These are phyloP conservation scores for Astraeus odoratus DNA, from an alignment of 768 basidiomycete species.

Conservation along the genomic window DNA sequence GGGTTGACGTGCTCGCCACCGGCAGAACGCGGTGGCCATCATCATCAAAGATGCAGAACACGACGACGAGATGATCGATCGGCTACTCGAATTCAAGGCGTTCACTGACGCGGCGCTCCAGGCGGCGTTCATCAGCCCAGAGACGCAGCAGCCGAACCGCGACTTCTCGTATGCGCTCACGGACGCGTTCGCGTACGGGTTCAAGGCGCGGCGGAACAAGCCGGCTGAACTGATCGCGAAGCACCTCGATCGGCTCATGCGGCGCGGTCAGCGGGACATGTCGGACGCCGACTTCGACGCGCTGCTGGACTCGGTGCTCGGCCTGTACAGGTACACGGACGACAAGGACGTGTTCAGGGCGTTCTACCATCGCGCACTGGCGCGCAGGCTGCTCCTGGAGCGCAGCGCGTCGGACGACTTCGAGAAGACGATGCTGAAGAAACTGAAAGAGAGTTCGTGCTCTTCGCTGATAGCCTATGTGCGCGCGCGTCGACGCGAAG, in stretches of 20 bases:
- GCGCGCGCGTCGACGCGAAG: slow-evolving; percentile 8
- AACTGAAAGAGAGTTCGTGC: slow-evolving; percentile 71
- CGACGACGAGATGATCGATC: slow-evolving; percentile 76
- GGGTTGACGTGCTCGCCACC: neutral
- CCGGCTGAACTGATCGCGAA: slow-evolving; percentile 94
- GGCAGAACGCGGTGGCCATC: slow-evolving; percentile 47
- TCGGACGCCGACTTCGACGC: slow-evolving; percentile 58
- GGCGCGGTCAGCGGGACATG: slow-evolving; percentile 71
- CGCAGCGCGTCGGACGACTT: slow-evolving; percentile 83
- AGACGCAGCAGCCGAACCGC: slow-evolving; percentile 35
- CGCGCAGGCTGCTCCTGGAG: slow-evolving; percentile 81
- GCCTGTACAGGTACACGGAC: slow-evolving; percentile 78
- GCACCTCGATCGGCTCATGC: slow-evolving; percentile 81
- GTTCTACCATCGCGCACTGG: slow-evolving; percentile 83
- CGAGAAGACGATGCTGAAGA: slow-evolving; percentile 77
- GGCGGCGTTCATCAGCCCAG: slow-evolving; percentile 42
- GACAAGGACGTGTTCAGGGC: slow-evolving; percentile 93
- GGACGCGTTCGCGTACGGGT: slow-evolving; percentile 68
- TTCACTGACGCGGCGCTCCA: slow-evolving; percentile 45
- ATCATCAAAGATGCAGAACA: slow-evolving; percentile 56
- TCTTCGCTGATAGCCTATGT: neutral
- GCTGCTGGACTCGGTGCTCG: slow-evolving; percentile 59
- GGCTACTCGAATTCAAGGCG: slow-evolving; percentile 61
- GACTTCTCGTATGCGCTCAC: slow-evolving; percentile 61
- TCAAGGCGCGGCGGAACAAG: slow-evolving; percentile 70